A percentile compares a stretch with the other conserved stretches of the same genome.
Evolutionary conservation across 768 basidiomycete species (phyloP).

Genomic region (Suillus weaverae): DNA sequence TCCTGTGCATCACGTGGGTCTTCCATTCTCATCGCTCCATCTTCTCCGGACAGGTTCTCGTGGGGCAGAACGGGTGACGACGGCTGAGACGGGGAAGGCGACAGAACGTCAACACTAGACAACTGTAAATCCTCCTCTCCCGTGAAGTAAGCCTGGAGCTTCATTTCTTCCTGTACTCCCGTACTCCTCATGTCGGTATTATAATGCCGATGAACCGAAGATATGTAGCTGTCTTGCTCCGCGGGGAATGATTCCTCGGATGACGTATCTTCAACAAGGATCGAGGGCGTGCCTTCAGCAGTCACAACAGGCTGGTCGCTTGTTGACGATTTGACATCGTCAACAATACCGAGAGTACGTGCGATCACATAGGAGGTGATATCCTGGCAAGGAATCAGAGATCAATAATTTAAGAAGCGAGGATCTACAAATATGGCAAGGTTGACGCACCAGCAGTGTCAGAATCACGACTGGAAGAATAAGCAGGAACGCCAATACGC

Average conservation of each 20-base stretch:
- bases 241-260: constrained; percentile 18
- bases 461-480: constrained; percentile 54
- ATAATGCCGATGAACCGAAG: constrained; percentile 5
- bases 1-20: constrained; percentile 9
- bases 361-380: constrained; percentile 81
- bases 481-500: constrained; percentile 58
- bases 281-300: constrained; percentile 12
- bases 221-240: constrained; percentile 9
- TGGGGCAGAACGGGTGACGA: constrained; percentile 61
- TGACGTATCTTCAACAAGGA: constrained; percentile 12
- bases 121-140: constrained; percentile 52
- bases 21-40: constrained; percentile 15
- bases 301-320: constrained; percentile 44
- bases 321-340: constrained; percentile 72
- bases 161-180: constrained; percentile 10
- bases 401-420: constrained; percentile 6
- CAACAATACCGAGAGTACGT: constrained; percentile 76
- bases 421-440: constrained; percentile 10
- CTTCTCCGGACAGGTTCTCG: constrained; percentile 23
- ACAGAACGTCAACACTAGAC: constrained; percentile 72
- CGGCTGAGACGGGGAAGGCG: constrained; percentile 66
- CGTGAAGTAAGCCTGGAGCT: constrained; percentile 50
- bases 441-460: constrained; percentile 59
- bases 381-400: constrained; percentile 47
- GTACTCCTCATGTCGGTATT: background rate